These are phyloP conservation scores for Neofusicoccum laricinum DNA, from an alignment of 2,329 filamentous ascomycete genomes.

Conservation along the genomic window DNA sequence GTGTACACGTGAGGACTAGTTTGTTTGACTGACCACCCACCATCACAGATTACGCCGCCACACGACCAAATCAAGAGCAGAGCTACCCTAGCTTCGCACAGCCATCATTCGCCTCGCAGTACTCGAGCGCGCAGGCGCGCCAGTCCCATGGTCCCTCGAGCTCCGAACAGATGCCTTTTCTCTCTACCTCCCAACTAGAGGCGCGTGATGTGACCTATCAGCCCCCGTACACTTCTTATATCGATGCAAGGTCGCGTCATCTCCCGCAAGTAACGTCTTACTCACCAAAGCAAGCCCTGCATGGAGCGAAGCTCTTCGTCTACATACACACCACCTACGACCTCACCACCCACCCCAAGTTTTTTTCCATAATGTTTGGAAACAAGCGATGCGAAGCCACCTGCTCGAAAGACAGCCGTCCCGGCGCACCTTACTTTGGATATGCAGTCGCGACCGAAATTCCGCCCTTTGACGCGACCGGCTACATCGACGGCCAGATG, in stretches of 20 bases:
- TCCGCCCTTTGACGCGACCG: conserved; percentile 60
- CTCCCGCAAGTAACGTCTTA: conserved; percentile 63
- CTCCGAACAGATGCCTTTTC: conserved; percentile 42
- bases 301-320: conserved; percentile 60
- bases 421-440: conserved; percentile 57
- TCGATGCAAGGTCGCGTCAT: conserved; percentile 59
- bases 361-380: conserved; percentile 72
- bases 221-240: conserved; percentile 47
- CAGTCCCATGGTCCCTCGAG: conserved; percentile 48
- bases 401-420: conserved; percentile 58
- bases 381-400: conserved; percentile 67
- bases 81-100: conserved; percentile 48
- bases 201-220: conserved; percentile 49
- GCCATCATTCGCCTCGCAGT: conserved; percentile 48
- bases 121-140: conserved; percentile 48
- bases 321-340: conserved; percentile 75
- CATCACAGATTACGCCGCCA: conserved; percentile 56
- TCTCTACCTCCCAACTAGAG: conserved; percentile 40
- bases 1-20: conserved; percentile 36
- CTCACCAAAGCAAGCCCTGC: conserved; percentile 69
- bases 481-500: conserved; percentile 54
- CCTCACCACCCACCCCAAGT: conserved; percentile 56
- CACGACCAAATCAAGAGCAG: conserved; percentile 58
- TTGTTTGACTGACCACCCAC: conserved; percentile 45
- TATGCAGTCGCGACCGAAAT: conserved; percentile 73